A percentile compares a stretch with the other conserved stretches of the same genome.
Conservation (phyloP, 208 protist species). For the Leishmania major region DNA sequence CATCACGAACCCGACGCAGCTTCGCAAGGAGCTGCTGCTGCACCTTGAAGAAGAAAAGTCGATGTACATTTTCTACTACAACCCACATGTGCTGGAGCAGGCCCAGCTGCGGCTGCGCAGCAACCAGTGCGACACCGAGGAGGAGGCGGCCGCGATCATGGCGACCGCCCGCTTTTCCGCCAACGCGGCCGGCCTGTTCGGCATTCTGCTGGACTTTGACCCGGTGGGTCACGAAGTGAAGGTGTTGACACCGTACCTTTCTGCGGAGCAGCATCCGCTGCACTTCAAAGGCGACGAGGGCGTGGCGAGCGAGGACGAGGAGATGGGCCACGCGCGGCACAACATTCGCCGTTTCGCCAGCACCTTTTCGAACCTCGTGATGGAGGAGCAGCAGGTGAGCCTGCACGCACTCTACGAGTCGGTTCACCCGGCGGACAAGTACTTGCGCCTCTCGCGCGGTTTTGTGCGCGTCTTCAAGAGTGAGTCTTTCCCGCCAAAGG, state of each 20-base stretch:
- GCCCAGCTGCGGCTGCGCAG: slow-evolving; percentile 70
- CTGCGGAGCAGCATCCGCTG: slow-evolving; percentile 41
- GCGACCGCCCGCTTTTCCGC: slow-evolving; percentile 40
- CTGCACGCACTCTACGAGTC: slow-evolving; percentile 86
- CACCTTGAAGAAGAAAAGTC: slow-evolving; percentile 57
- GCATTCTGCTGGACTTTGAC: slow-evolving; percentile 77
- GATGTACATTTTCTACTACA: slow-evolving; percentile 88
- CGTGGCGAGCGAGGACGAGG: slow-evolving; percentile 12
- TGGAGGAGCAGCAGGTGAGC: slow-evolving; percentile 75
- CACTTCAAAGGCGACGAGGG: slow-evolving; percentile 15
- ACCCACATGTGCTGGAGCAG: slow-evolving; percentile 89
- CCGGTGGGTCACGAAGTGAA: slow-evolving; percentile 65
- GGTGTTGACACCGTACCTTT: slow-evolving; percentile 65
- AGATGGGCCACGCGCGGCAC: neutral
- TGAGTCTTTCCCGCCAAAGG: slow-evolving; percentile 43
- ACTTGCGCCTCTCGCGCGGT: slow-evolving; percentile 75
- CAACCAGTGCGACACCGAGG: slow-evolving; percentile 77
- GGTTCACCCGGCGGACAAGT: slow-evolving; percentile 58
- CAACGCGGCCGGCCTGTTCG: slow-evolving; percentile 68
- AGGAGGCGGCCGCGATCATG: slow-evolving; percentile 54
- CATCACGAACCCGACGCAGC: slow-evolving; percentile 69
- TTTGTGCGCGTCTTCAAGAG: slow-evolving; percentile 87
- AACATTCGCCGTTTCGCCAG: slow-evolving; percentile 33
- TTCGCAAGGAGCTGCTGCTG: slow-evolving; percentile 81
- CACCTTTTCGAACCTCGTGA: slow-evolving; percentile 47